These are phyloP conservation scores for Gossypium longicalyx DNA, from an alignment of 345 rosid genomes.

Conservation along the genomic window DNA sequence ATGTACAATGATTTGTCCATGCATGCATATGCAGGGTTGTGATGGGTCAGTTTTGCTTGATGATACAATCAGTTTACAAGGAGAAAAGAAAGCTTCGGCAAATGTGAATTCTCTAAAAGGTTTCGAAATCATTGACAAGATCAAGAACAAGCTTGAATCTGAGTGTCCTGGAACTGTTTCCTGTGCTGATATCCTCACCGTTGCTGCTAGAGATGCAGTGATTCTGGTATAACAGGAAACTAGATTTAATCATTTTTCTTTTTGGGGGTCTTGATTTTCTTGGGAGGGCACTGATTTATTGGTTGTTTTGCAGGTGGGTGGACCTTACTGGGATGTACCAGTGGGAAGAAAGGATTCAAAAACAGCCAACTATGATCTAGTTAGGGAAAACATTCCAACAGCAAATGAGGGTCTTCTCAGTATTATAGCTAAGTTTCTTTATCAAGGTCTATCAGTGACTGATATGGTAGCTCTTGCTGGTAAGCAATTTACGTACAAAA, in stretches of 20 bases:
- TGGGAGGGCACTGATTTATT: not conserved
- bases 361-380: slow-evolving; percentile 53
- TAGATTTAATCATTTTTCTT: not conserved
- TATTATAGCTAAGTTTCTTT: slow-evolving; percentile 56
- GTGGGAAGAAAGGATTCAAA: slow-evolving; percentile 90
- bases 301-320: slow-evolving; percentile 58
- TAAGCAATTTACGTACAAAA: slow-evolving; percentile 18
- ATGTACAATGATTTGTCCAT: too few species aligned
- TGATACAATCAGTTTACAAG: slow-evolving; percentile 57
- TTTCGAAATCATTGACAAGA: slow-evolving; percentile 56
- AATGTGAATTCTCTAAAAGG: slow-evolving; percentile 57
- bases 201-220: slow-evolving; percentile 85
- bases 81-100: slow-evolving; percentile 67
- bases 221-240: slow-evolving; percentile 44
- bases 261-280: not conserved
- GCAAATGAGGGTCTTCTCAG: slow-evolving; percentile 57
- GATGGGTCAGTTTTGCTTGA: slow-evolving; percentile 88
- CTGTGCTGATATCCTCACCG: slow-evolving; percentile 83
- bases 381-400: slow-evolving; percentile 45
- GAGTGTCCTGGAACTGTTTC: slow-evolving; percentile 88
- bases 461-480: slow-evolving; percentile 84
- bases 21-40: slow-evolving; percentile 52
- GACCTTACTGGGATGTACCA: slow-evolving; percentile 92
- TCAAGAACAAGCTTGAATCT: slow-evolving; percentile 82
- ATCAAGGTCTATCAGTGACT: slow-evolving; percentile 73